Conservation (phyloP, 2,329 filamentous ascomycete genomes). For the Stenocarpella maydis region DNA sequence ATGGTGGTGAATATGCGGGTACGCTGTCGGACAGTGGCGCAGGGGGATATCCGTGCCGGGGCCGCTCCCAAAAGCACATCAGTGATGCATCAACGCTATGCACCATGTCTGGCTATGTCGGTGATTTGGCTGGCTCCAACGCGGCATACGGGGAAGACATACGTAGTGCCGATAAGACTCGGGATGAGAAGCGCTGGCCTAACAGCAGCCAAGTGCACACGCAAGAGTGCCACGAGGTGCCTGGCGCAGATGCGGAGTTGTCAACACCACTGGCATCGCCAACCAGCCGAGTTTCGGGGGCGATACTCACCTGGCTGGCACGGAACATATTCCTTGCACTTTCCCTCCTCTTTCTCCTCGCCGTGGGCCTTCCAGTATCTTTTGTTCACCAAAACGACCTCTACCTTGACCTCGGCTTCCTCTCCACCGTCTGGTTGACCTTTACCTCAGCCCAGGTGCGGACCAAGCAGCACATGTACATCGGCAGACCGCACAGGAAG, state of each 20-base stretch:
- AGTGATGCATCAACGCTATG: conserved; percentile 38
- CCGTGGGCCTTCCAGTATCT: conserved; percentile 53
- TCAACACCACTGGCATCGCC: background rate
- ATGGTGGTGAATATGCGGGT: background rate
- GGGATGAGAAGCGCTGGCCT: background rate
- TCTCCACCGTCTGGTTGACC: conserved; percentile 60
- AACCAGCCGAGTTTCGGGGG: background rate
- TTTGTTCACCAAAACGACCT: conserved; percentile 44
- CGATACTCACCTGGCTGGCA: background rate
- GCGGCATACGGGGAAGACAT: background rate
- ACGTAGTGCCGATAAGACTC: background rate
- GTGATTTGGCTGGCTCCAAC: conserved; percentile 4
- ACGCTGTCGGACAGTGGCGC: background rate
- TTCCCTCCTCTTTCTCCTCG: conserved; percentile 45
- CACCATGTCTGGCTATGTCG: conserved; percentile 25
- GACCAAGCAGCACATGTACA: conserved; percentile 42
- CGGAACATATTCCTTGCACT: conserved; percentile 39
- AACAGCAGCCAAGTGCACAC: background rate
- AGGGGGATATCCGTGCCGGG: background rate
- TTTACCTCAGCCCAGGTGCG: conserved; percentile 49
- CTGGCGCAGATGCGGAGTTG: background rate
- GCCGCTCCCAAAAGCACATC: conserved; percentile 35
- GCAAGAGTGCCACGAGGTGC: too few species aligned
- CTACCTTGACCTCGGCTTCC: conserved; percentile 54
- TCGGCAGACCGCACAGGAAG: conserved; percentile 37